These are phyloP conservation scores for Trichoderma lentiforme DNA, from an alignment of 2,329 filamentous ascomycete genomes.

Conservation along the genomic window DNA sequence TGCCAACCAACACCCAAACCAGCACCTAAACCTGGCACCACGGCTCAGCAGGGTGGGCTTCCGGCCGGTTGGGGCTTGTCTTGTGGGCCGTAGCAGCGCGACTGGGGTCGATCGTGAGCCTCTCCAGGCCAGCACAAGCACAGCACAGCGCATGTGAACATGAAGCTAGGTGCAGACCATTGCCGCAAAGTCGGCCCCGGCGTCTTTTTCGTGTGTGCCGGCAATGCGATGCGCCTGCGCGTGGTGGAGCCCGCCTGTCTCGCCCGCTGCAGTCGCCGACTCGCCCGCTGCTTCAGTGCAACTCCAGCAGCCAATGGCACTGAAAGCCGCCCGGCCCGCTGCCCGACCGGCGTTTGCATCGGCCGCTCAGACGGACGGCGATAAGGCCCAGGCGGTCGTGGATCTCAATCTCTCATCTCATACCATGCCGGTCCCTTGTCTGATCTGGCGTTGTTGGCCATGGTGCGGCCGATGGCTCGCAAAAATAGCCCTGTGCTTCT, in stretches of 20 bases:
- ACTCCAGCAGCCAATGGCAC: conserved; percentile 10
- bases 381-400: conserved; percentile 14
- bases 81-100: neutral
- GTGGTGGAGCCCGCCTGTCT: conserved; percentile 7
- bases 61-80: neutral
- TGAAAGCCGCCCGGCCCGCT: conserved; percentile 8
- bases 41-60: neutral
- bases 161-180: neutral
- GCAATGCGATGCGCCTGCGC: conserved; percentile 4
- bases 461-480: conserved; percentile 1
- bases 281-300: conserved; percentile 4
- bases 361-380: conserved; percentile 19
- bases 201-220: neutral
- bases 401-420: conserved; percentile 17
- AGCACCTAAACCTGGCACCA: neutral
- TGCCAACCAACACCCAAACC: neutral
- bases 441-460: neutral
- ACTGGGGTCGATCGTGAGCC: neutral
- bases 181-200: neutral
- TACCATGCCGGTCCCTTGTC: conserved; percentile 5
- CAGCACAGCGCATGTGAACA: neutral
- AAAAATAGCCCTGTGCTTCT: conserved; percentile 8
- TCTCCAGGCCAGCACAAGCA: neutral
- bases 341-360: conserved; percentile 18
- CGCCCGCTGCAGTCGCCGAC: neutral